Evolutionary conservation across 78 protist genomes (phyloP), one percentile per base, ranked within the genome.

Genomic region (Tieghemostelium lacteum): DNA sequence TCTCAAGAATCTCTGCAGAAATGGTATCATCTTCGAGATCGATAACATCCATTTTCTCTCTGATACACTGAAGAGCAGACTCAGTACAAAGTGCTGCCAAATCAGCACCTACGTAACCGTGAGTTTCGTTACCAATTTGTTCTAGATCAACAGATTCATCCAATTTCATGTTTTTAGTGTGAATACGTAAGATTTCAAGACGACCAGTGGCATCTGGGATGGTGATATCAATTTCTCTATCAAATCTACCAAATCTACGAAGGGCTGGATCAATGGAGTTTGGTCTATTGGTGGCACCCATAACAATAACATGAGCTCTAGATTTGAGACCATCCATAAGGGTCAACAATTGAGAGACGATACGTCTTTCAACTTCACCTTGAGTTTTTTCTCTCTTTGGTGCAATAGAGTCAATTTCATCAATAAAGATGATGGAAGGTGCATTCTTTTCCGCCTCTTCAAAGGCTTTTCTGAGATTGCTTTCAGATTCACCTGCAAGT

Each of bases 261-360:
- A 99, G 98, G 57, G 99, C 99, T n/a, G 99, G 97, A 93, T 99
- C 99, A 88, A 98, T 97, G 28, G 96, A 52, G 93, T 99, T 99
- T 70, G 99, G 99, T 14, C 99, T 92, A 95, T 99, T 99, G 94
- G 99, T 99, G 58, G 99, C 99, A 17, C 98, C 99, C 86, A 99
- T 98, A 58, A 99, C 99, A 34, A 99, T 96, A 40, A 99, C 99
- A 39, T 99, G 97, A 17, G 98, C 91, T 58, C 99, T 97, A 34
- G 94, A 37, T 94, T 99, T 99, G 75, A 98, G 75, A 78, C 99
- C 99, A 73, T 99, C 99, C 99, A 99, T 99, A 40, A 99, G 96
- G 19, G 99, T 99, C 45, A 99, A 95, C 57, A 99, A 95, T 98
- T 98, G 99, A 24, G 99, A 98, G 34, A 99, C 99, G 85, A 99